A percentile compares a stretch with the other conserved stretches of the same genome.
These are phyloP conservation scores for Rhododendron henanense DNA, from an alignment of 148 eudicot genomes.

Conservation along the genomic window DNA sequence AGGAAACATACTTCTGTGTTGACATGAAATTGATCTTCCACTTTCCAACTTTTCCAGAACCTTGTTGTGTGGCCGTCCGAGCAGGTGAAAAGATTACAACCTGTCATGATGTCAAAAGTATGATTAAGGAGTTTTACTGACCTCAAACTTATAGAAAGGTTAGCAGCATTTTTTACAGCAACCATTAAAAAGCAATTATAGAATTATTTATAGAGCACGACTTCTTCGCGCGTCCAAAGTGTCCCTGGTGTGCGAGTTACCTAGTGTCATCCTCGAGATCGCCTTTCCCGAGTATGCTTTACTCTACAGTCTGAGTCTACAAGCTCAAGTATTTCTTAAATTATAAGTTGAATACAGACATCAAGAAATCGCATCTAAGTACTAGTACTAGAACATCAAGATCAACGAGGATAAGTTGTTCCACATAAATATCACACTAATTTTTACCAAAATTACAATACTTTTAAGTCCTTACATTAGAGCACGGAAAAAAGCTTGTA, in stretches of 20 bases:
- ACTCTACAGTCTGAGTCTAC: background rate
- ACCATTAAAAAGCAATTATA: background rate
- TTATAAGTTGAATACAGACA: background rate
- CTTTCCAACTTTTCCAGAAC: conserved; percentile 87
- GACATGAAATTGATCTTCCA: conserved; percentile 94
- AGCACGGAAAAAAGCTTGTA: background rate
- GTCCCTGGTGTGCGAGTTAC: background rate
- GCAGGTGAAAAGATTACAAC: conserved; percentile 91
- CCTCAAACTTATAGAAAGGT: background rate
- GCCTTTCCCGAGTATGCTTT: background rate
- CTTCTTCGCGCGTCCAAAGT: background rate
- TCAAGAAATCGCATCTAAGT: background rate
- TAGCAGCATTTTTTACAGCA: background rate
- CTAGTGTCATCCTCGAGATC: background rate
- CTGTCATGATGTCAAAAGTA: conserved; percentile 24
- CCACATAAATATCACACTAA: background rate
- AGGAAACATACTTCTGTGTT: conserved; percentile 66
- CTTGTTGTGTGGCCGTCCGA: conserved; percentile 85
- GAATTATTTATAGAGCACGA: background rate
- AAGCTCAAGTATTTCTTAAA: background rate
- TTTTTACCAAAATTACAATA: background rate
- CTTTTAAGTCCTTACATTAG: background rate
- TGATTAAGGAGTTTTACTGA: background rate
- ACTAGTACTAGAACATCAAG: background rate
- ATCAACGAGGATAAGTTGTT: background rate